phyloP scores from a whole-genome alignment of 179 eudicot genomes.

The Nepenthes alata region DNA sequence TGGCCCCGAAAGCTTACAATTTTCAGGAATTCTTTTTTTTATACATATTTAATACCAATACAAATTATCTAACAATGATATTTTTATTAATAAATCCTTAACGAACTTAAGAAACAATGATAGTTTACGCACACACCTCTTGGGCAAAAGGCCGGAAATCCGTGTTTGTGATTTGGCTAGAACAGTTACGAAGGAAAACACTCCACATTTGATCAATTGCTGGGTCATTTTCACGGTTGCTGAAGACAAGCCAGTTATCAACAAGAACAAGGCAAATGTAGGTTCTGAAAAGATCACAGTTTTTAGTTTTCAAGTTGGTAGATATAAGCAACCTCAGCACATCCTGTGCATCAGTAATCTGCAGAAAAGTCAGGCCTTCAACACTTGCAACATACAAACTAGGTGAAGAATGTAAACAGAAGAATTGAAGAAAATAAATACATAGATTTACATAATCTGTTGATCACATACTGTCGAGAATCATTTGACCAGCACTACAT shows the following conservation, averaged over 20 bases:
- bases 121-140: slow-evolving; percentile 33
- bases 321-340: slow-evolving; percentile 36
- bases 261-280: slow-evolving; percentile 55
- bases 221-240: slow-evolving; percentile 19
- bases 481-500: neutral
- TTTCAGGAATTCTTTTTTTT: too few relatives aligned
- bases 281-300: slow-evolving; percentile 48
- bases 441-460: too few relatives aligned
- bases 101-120: slow-evolving; percentile 1
- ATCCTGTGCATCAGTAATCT: slow-evolving; percentile 44
- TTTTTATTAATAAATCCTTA: neutral
- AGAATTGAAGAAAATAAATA: too few relatives aligned
- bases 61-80: too few relatives aligned
- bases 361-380: neutral
- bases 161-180: slow-evolving; percentile 62
- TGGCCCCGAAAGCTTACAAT: too few relatives aligned
- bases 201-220: slow-evolving; percentile 35
- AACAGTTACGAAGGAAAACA: slow-evolving; percentile 44
- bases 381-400: neutral
- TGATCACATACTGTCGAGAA: too few relatives aligned
- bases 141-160: slow-evolving; percentile 75
- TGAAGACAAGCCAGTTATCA: slow-evolving; percentile 58
- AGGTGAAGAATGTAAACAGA: slow-evolving; percentile 2
- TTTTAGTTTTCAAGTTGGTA: slow-evolving; percentile 50
- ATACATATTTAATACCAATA: too few relatives aligned